phyloP scores from a whole-genome alignment of 768 basidiomycete genomes.

The Russula sp. region DNA sequence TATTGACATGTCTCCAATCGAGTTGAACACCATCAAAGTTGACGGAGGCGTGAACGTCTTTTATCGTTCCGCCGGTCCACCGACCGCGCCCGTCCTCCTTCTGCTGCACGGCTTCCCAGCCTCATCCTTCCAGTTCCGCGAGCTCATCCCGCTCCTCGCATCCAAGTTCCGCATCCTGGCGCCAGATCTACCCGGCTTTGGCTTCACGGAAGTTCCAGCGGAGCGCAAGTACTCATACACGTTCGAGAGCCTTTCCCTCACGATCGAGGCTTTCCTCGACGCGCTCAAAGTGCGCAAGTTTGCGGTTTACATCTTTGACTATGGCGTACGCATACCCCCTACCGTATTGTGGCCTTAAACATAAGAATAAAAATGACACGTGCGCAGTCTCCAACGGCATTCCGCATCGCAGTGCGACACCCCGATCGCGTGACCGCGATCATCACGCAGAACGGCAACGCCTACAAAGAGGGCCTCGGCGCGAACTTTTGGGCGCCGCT shows the following conservation, averaged over 20 bases:
- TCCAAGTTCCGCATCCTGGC: conserved; percentile 38
- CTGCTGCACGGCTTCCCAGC: conserved; percentile 45
- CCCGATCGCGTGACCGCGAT: conserved; percentile 38
- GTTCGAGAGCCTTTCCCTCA: conserved; percentile 35
- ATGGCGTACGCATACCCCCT: conserved; percentile 34
- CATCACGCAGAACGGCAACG: conserved; percentile 44
- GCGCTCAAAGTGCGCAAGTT: conserved; percentile 34
- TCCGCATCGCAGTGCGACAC: conserved; percentile 30
- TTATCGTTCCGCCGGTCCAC: conserved; percentile 37
- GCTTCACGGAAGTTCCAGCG: conserved; percentile 38
- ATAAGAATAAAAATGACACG: background rate
- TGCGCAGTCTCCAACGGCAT: conserved; percentile 26
- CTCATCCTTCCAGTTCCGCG: conserved; percentile 42
- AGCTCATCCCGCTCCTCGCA: conserved; percentile 39
- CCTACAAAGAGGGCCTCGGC: conserved; percentile 40
- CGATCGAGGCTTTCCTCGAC: conserved; percentile 37
- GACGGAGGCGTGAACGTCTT: conserved; percentile 36
- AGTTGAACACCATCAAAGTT: conserved; percentile 26
- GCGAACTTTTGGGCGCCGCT: conserved; percentile 33
- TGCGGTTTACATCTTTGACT: conserved; percentile 44
- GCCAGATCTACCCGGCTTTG: conserved; percentile 47
- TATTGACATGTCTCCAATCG: conserved; percentile 10
- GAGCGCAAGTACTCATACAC: conserved; percentile 33
- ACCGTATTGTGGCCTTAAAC: background rate
- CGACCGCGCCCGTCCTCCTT: conserved; percentile 31